A percentile compares a stretch with the other conserved stretches of the same genome.
Evolutionary conservation across 1,284 basidiomycete genomes (phyloP).

Genomic region (Apiotrichum domesticum): DNA sequence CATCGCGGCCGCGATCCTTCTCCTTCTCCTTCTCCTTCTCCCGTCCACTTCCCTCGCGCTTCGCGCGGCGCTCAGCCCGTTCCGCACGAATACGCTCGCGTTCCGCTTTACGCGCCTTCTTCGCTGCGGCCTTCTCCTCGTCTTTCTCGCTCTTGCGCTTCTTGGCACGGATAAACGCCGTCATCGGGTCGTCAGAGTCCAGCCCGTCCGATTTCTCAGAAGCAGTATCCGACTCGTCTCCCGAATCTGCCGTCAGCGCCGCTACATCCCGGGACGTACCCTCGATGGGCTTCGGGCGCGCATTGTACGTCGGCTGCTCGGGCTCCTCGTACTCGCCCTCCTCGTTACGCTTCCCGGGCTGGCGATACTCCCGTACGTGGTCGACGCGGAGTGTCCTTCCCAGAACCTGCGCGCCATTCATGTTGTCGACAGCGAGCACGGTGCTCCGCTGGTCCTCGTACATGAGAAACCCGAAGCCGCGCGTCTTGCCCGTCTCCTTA

Average conservation of each 20-base stretch:
- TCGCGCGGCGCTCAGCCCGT: conserved; percentile 6
- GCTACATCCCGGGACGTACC: conserved; percentile 51
- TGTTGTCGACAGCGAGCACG: conserved; percentile 92
- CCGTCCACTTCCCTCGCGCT: conserved; percentile 12
- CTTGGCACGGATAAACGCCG: conserved; percentile 65
- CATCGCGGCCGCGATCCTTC: neutral
- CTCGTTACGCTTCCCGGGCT: conserved; percentile 69
- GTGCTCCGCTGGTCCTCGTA: conserved; percentile 98
- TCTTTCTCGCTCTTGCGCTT: conserved; percentile 66
- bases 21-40: conserved; percentile 10
- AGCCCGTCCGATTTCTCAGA: conserved; percentile 63
- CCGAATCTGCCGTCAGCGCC: conserved; percentile 19
- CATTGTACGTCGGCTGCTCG: conserved; percentile 78
- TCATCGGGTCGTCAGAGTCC: conserved; percentile 97
- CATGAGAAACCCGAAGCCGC: conserved; percentile 96
- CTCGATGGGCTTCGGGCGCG: conserved; percentile 62
- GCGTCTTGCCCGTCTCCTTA: conserved; percentile 78
- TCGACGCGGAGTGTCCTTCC: conserved; percentile 81
- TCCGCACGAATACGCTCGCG: conserved; percentile 20
- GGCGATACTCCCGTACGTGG: conserved; percentile 90
- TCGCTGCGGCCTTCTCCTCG: conserved; percentile 58
- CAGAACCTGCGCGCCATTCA: conserved; percentile 87
- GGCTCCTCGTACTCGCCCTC: conserved; percentile 84
- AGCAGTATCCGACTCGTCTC: conserved; percentile 47
- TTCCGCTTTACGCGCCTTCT: conserved; percentile 43